These are phyloP conservation scores for Candida anglica DNA, from an alignment of 805 yeast genomes.

Conservation along the genomic window DNA sequence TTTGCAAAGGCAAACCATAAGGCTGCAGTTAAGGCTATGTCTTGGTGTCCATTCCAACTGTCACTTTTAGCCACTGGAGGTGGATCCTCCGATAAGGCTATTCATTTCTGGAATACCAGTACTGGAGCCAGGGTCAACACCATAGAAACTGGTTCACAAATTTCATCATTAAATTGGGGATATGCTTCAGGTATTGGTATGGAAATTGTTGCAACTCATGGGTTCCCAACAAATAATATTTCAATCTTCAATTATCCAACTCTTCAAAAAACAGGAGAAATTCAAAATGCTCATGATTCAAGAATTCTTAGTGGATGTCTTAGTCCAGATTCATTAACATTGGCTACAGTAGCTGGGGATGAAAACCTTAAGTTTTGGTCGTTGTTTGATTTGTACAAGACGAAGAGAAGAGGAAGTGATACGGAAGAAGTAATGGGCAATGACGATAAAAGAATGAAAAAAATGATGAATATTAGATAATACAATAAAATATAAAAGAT, in stretches of 20 bases:
- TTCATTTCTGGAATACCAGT: slow-evolving; percentile 93
- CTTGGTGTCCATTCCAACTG: slow-evolving; percentile 89
- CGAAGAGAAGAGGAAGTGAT: slow-evolving; percentile 16
- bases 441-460: slow-evolving; percentile 11
- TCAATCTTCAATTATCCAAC: slow-evolving; percentile 84
- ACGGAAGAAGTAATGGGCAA: slow-evolving; percentile 5
- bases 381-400: slow-evolving; percentile 58
- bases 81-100: slow-evolving; percentile 83
- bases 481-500: too few relatives aligned
- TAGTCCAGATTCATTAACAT: slow-evolving; percentile 84
- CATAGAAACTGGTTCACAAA: slow-evolving; percentile 90
- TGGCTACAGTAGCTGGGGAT: slow-evolving; percentile 95
- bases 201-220: slow-evolving; percentile 92
- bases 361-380: slow-evolving; percentile 95
- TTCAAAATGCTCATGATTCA: slow-evolving; percentile 82
- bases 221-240: slow-evolving; percentile 83
- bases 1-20: slow-evolving; percentile 76
- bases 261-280: slow-evolving; percentile 82
- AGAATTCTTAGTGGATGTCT: slow-evolving; percentile 78
- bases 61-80: slow-evolving; percentile 94
- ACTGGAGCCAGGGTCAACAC: slow-evolving; percentile 85
- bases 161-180: slow-evolving; percentile 93
- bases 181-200: slow-evolving; percentile 63
- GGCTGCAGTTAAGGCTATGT: slow-evolving; percentile 93
- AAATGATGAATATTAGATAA: slow-evolving; percentile 6